A percentile compares a stretch with the other conserved stretches of the same genome.
phyloP scores from a whole-genome alignment of 192 early-diverging fungal species.

The Phycomyces blakesleeanus region DNA sequence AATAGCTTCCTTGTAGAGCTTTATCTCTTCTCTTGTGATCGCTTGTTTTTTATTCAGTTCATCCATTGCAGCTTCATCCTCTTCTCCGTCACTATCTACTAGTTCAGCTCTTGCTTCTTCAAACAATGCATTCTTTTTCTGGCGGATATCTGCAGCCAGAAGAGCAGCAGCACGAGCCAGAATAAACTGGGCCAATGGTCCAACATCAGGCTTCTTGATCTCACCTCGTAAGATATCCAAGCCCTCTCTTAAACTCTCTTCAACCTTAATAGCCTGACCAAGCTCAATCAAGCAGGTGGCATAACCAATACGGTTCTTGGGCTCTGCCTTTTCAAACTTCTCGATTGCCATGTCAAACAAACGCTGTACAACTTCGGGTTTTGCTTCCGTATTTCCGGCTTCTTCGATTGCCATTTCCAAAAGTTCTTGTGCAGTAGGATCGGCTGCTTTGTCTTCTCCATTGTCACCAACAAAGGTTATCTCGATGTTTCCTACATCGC shows the following conservation, averaged over 20 bases:
- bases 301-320: constrained; percentile 36
- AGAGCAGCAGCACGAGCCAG: constrained; percentile 9
- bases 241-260: constrained; percentile 35
- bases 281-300: constrained; percentile 30
- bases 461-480: constrained; percentile 49
- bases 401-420: constrained; percentile 58
- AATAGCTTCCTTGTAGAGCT: constrained; percentile 22
- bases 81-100: constrained; percentile 9
- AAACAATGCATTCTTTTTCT: constrained; percentile 9
- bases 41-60: constrained; percentile 17
- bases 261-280: constrained; percentile 19
- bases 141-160: constrained; percentile 11
- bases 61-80: constrained; percentile 16
- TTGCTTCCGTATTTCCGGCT: constrained; percentile 1
- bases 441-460: constrained; percentile 24
- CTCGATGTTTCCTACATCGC: constrained; percentile 59
- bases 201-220: background rate
- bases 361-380: constrained; percentile 37
- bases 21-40: constrained; percentile 14
- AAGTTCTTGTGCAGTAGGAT: constrained; percentile 49
- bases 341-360: constrained; percentile 58
- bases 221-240: constrained; percentile 18
- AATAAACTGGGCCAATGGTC: background rate
- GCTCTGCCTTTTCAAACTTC: constrained; percentile 35
- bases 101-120: constrained; percentile 11